A percentile compares a stretch with the other conserved stretches of the same genome.
phyloP scores from a whole-genome alignment of 2,329 filamentous ascomycete species.

The Metarhizium robertsii region DNA sequence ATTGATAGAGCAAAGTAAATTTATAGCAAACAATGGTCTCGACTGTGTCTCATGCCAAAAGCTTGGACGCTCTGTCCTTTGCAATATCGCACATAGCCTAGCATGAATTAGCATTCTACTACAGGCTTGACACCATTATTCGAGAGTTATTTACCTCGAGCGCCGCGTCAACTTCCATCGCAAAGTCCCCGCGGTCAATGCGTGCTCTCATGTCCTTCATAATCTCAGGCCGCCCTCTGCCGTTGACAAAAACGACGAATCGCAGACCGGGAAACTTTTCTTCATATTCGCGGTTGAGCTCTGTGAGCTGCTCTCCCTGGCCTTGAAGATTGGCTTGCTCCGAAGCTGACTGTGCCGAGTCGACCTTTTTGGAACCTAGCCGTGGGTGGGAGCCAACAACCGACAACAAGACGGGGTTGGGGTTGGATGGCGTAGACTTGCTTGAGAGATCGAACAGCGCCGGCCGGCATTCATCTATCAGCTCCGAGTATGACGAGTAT shows the following conservation, averaged over 20 bases:
- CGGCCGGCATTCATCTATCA: constrained; percentile 58
- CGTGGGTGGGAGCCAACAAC: constrained; percentile 78
- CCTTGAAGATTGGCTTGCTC: constrained; percentile 73
- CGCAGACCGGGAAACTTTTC: constrained; percentile 68
- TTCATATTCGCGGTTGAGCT: constrained; percentile 72
- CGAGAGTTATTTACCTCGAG: constrained; percentile 51
- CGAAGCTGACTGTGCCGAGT: constrained; percentile 69
- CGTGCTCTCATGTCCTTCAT: constrained; percentile 73
- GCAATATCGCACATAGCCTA: constrained; percentile 92
- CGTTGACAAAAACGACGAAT: constrained; percentile 91
- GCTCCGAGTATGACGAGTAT: constrained; percentile 58
- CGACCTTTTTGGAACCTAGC: constrained; percentile 70
- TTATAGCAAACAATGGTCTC: neutral
- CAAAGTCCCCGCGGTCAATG: constrained; percentile 58
- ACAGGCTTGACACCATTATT: neutral
- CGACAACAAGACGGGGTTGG: constrained; percentile 45
- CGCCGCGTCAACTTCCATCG: constrained; percentile 60
- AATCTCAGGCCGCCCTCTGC: constrained; percentile 60
- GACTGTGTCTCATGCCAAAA: constrained; percentile 19
- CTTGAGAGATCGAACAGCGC: constrained; percentile 53
- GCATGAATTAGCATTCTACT: constrained; percentile 10
- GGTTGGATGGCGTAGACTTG: constrained; percentile 37
- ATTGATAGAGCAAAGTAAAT: no score
- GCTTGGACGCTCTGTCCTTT: constrained; percentile 63
- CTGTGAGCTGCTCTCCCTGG: constrained; percentile 49